Evolutionary conservation across 2,329 filamentous ascomycete species (phyloP).

Genomic region (Sclerotinia trifoliorum): DNA sequence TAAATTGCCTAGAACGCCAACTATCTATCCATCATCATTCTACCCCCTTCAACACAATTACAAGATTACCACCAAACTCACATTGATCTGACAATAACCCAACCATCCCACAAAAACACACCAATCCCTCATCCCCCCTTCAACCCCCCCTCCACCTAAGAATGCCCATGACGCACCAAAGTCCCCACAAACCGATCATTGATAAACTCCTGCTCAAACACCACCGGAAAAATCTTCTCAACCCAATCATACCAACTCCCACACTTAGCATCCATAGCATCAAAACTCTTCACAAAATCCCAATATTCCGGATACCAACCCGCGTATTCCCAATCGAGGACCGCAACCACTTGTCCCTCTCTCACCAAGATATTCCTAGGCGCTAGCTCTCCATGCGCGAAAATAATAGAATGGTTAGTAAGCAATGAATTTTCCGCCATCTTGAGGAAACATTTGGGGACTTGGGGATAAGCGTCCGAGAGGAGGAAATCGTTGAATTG

Average conservation of each 20-base stretch:
- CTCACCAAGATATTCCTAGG: constrained; percentile 22
- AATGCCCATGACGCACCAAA: constrained; percentile 18
- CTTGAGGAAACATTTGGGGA: constrained; percentile 4
- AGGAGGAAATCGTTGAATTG: constrained; percentile 25
- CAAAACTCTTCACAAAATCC: constrained; percentile 22
- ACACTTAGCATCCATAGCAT: constrained; percentile 12
- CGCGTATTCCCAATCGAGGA: constrained; percentile 23
- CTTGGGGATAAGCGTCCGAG: background rate
- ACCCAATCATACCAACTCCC: constrained; percentile 22
- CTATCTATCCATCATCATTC: background rate
- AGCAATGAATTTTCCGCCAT: constrained; percentile 10
- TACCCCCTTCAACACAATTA: background rate
- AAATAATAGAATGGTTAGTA: constrained; percentile 17
- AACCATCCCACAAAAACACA: background rate
- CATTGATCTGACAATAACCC: too few relatives aligned
- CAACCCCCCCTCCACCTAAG: background rate
- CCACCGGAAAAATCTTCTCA: constrained; percentile 13
- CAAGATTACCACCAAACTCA: background rate
- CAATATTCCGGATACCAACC: constrained; percentile 26
- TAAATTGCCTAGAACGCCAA: background rate
- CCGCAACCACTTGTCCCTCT: constrained; percentile 4
- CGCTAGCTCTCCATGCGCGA: constrained; percentile 21
- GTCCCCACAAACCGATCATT: constrained; percentile 23
- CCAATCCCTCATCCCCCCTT: background rate
- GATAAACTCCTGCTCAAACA: constrained; percentile 21